Evolutionary conservation across 1,139 yeast species (phyloP).

Genomic region (Geotrichum phurueaensis): DNA sequence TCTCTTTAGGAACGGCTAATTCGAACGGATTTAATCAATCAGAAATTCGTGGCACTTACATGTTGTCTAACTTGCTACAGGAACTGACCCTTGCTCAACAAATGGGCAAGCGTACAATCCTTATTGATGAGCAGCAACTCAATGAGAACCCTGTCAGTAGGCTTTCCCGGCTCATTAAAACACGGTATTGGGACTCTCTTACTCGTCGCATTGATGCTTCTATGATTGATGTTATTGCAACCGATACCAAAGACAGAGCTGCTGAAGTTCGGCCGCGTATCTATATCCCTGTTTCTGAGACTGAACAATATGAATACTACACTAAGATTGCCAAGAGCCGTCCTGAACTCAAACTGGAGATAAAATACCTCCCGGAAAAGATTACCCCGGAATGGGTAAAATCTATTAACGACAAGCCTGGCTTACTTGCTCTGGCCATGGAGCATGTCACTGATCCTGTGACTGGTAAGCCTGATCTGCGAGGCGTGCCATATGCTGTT

Average conservation of each 20-base stretch:
- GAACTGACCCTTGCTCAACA: constrained; percentile 84
- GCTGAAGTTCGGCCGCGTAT: constrained; percentile 61
- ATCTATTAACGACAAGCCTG: constrained; percentile 78
- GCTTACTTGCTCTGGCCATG: constrained; percentile 77
- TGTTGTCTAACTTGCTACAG: constrained; percentile 81
- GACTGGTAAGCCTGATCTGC: constrained; percentile 42
- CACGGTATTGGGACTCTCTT: constrained; percentile 75
- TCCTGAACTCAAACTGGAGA: constrained; percentile 62
- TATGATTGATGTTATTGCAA: constrained; percentile 60
- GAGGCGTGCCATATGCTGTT: constrained; percentile 82
- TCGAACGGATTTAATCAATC: constrained; percentile 72
- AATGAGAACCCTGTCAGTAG: constrained; percentile 85
- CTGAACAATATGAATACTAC: constrained; percentile 71
- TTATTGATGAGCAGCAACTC: constrained; percentile 75
- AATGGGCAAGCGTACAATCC: constrained; percentile 68
- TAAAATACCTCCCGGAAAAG: constrained; percentile 56
- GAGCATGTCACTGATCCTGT: constrained; percentile 40
- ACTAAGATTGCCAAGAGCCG: constrained; percentile 46
- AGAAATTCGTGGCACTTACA: constrained; percentile 82
- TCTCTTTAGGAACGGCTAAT: constrained; percentile 75
- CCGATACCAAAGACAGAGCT: constrained; percentile 68
- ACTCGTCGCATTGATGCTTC: constrained; percentile 68
- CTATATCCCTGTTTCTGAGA: constrained; percentile 65
- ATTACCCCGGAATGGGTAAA: constrained; percentile 66
- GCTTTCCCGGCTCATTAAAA: constrained; percentile 64